Percentiles rank a stretch among this genome's conserved stretches.
phyloP scores from a whole-genome alignment of 257 asterid species.

The Coffea eugenioides region DNA sequence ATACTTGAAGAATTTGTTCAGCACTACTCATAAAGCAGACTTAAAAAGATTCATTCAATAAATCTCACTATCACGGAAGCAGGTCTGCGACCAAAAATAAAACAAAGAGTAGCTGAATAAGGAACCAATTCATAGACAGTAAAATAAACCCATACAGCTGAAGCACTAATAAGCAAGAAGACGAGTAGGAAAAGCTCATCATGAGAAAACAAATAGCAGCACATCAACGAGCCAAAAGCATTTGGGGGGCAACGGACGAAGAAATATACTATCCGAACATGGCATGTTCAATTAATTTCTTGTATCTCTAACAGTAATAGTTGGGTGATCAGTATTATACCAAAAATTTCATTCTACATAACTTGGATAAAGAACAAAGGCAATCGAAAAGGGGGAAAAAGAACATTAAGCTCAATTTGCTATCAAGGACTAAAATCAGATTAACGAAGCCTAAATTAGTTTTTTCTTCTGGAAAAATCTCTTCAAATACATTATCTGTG shows the following conservation, averaged over 20 bases:
- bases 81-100: not conserved
- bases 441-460: slow-evolving; percentile 54
- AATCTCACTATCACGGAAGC: not conserved
- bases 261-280: not conserved
- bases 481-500: slow-evolving; percentile 63
- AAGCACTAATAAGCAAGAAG: not conserved
- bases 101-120: not conserved
- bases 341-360: slow-evolving; percentile 1
- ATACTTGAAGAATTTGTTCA: not conserved
- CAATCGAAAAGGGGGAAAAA: not conserved
- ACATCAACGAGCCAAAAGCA: not conserved
- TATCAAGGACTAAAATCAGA: slow-evolving; percentile 20
- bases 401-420: slow-evolving; percentile 14
- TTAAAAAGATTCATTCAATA: too few relatives aligned
- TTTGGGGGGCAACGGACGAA: not conserved
- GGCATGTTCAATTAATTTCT: not conserved
- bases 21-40: not conserved
- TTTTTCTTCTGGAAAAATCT: slow-evolving; percentile 80
- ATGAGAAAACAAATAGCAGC: not conserved
- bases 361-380: not conserved
- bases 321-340: not conserved
- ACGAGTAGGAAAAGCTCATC: not conserved
- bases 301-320: not conserved
- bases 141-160: not conserved
- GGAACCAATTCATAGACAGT: not conserved